Conservation (phyloP, 495 filamentous ascomycete genomes). For the Penicillium nucicola region DNA sequence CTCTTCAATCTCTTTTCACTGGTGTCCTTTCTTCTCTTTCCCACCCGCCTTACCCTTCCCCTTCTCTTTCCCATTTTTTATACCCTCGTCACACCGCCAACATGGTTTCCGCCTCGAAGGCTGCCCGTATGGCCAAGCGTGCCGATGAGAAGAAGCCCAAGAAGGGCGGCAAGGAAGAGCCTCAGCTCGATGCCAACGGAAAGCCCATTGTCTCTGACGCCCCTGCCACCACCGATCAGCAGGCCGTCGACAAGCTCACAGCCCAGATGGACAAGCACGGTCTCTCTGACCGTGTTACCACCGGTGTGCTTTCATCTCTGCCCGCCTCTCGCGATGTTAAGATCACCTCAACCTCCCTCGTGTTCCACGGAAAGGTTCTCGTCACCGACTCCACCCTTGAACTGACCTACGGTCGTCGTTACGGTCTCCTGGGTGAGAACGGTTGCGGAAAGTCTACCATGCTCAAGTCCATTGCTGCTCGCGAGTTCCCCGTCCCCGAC, state of each 20-base stretch:
- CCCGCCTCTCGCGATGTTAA: slow-evolving; percentile 87
- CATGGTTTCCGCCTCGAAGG: slow-evolving; percentile 91
- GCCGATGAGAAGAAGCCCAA: slow-evolving; percentile 75
- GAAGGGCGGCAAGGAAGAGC: slow-evolving; percentile 66
- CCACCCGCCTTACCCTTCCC: slow-evolving; percentile 2
- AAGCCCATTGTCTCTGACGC: slow-evolving; percentile 58
- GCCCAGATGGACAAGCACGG: slow-evolving; percentile 95
- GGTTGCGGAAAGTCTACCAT: slow-evolving; percentile 98
- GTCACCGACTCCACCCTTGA: slow-evolving; percentile 91
- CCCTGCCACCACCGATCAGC: slow-evolving; percentile 65
- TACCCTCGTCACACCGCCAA: slow-evolving; percentile 24
- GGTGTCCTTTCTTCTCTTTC: slow-evolving; percentile 11
- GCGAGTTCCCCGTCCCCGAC: slow-evolving; percentile 94
- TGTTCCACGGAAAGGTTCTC: slow-evolving; percentile 97
- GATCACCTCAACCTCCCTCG: slow-evolving; percentile 86
- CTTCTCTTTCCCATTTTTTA: slow-evolving; percentile 4
- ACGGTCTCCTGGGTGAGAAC: slow-evolving; percentile 97
- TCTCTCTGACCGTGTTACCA: slow-evolving; percentile 96
- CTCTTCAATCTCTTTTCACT: slow-evolving; percentile 32
- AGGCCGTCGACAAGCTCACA: slow-evolving; percentile 75
- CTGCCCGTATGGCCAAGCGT: slow-evolving; percentile 94
- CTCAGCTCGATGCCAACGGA: slow-evolving; percentile 29
- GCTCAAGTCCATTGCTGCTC: slow-evolving; percentile 87
- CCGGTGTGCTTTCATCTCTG: slow-evolving; percentile 89
- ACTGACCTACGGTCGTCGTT: slow-evolving; percentile 87